A percentile compares a stretch with the other conserved stretches of the same genome.
Evolutionary conservation across 345 rosid genomes (phyloP).

Genomic region (Gossypium bickii): DNA sequence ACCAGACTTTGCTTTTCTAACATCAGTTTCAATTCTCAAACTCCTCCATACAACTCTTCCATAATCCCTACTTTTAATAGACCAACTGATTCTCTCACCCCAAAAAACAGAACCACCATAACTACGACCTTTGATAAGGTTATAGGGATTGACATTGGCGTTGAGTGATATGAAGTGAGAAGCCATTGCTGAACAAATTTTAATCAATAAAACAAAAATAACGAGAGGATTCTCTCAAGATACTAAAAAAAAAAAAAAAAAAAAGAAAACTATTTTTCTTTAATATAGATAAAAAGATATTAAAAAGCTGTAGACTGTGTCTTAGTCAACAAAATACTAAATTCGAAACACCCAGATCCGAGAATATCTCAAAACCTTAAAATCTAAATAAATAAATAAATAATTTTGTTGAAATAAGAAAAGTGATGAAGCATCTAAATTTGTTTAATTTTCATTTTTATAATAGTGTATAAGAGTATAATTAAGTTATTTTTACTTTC

Average conservation of each 20-base stretch:
- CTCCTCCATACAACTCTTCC: conserved; percentile 22
- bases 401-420: too few relatives aligned
- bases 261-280: background rate
- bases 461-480: too few relatives aligned
- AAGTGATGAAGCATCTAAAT: too few relatives aligned
- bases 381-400: background rate
- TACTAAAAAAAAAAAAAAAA: background rate
- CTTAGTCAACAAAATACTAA: background rate
- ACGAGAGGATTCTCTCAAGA: background rate
- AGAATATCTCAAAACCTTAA: background rate
- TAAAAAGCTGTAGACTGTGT: conserved; percentile 1
- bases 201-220: conserved; percentile 3
- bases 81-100: conserved; percentile 37
- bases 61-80: conserved; percentile 16
- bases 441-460: too few relatives aligned
- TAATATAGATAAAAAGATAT: background rate
- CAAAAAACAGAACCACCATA: conserved; percentile 33
- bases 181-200: conserved; percentile 39
- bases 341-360: conserved; percentile 11
- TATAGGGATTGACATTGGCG: conserved; percentile 23
- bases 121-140: conserved; percentile 14
- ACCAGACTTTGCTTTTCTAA: conserved; percentile 29
- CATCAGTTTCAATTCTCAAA: conserved; percentile 22
- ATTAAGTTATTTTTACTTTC: too few relatives aligned
- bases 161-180: conserved; percentile 36